Percentiles rank a stretch among this genome's conserved stretches.
These are phyloP conservation scores for Rachicladosporium sp. DNA, from an alignment of 2,329 filamentous ascomycete genomes.

Conservation along the genomic window DNA sequence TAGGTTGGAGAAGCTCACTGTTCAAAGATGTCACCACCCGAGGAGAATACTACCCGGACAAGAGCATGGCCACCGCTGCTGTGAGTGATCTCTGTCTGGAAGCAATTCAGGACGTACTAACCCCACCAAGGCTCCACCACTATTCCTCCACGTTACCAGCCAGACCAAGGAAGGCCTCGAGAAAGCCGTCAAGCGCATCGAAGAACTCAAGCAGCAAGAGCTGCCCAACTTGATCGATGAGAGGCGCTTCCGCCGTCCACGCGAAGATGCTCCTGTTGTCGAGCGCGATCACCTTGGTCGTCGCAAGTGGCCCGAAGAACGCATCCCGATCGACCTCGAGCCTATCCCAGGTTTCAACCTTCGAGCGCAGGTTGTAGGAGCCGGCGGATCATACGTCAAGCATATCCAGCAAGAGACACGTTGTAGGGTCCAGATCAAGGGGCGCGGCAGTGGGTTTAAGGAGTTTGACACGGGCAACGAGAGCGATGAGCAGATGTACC, in stretches of 20 bases:
- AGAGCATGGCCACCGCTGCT: constrained; percentile 86
- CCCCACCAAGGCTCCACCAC: constrained; percentile 45
- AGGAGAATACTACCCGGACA: constrained; percentile 93
- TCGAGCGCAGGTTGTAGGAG: constrained; percentile 88
- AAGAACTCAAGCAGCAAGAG: constrained; percentile 93
- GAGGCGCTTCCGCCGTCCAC: constrained; percentile 68
- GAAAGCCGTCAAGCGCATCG: constrained; percentile 71
- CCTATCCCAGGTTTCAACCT: constrained; percentile 91
- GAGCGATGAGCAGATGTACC: constrained; percentile 91
- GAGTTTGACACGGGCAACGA: constrained; percentile 79
- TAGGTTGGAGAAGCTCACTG: constrained; percentile 47
- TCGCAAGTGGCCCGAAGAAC: constrained; percentile 97
- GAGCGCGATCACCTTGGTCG: constrained; percentile 86
- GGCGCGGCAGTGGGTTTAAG: constrained; percentile 85
- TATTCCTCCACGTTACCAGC: constrained; percentile 92
- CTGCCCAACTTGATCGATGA: constrained; percentile 92
- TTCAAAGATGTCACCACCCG: constrained; percentile 94
- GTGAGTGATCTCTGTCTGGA: constrained; percentile 44
- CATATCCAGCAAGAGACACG: constrained; percentile 93
- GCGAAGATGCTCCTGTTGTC: constrained; percentile 48
- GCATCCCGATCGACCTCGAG: constrained; percentile 81
- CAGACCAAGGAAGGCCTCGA: constrained; percentile 87
- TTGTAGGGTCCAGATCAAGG: constrained; percentile 96
- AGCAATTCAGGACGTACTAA: too few relatives aligned
- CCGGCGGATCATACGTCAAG: constrained; percentile 91